A percentile compares a stretch with the other conserved stretches of the same genome.
Conservation (phyloP, 768 basidiomycete genomes). For the Suillus plorans region DNA sequence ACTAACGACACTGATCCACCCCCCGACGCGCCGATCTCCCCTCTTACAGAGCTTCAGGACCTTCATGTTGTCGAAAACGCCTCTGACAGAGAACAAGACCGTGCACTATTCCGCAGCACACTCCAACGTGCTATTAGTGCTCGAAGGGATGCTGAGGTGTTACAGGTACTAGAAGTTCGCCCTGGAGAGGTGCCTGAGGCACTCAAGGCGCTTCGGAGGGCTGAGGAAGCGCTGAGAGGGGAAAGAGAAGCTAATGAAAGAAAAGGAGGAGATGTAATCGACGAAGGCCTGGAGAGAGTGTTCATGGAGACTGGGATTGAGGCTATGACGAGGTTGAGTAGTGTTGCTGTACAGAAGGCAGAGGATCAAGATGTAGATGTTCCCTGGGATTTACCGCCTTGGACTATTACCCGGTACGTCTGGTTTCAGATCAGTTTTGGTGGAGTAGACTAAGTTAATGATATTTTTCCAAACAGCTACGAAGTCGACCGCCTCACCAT, state of each 20-base stretch:
- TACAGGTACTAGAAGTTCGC: neutral
- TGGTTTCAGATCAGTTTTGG: conserved; percentile 1
- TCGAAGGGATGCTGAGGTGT: neutral
- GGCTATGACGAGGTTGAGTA: conserved; percentile 62
- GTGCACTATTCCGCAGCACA: neutral
- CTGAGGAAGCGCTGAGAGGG: neutral
- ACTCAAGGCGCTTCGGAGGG: neutral
- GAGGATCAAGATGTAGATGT: conserved; percentile 14
- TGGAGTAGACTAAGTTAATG: conserved; percentile 2
- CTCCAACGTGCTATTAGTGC: neutral
- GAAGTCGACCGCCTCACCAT: conserved; percentile 72
- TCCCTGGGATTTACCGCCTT: conserved; percentile 49
- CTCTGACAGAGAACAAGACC: neutral
- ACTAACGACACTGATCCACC: neutral
- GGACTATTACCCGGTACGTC: conserved; percentile 70
- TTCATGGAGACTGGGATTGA: conserved; percentile 76
- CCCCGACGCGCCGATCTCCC: neutral
- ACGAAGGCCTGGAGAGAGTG: conserved; percentile 44
- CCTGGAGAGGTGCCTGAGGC: neutral
- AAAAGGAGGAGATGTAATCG: neutral
- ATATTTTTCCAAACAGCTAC: conserved; percentile 40
- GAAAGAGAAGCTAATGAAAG: neutral
- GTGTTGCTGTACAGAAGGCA: conserved; percentile 17
- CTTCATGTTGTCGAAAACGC: neutral
- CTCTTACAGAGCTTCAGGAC: neutral